Base-by-base conservation (phyloP, 192 early-diverging fungal species). In the Linnemannia hyalina region DNA sequence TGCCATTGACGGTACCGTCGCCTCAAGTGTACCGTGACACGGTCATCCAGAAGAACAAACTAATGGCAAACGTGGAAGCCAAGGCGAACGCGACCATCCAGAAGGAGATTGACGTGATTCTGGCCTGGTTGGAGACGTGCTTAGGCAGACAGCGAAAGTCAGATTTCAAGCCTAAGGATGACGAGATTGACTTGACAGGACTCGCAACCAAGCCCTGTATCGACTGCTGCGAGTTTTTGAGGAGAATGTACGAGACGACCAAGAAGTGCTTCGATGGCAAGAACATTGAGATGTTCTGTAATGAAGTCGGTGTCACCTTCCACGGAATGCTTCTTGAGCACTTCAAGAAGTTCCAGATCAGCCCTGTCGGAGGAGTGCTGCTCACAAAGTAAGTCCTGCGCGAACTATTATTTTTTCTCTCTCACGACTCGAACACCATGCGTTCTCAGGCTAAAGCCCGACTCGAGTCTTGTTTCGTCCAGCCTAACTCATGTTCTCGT, bases 141-240 rank as follows among this genome's bases (percentile, higher is more conserved):
- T 90, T 99, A 35, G 76, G 88, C 32, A 92, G 92, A 80, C 98
- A 99, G 85, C 97, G 96, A 81, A 95, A 95, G 71, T 89, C 90
- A n/a, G 98, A 99, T 79, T 99, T 96, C 81, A 93, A 93, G 52
- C 96, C 97, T 26, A 96, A 95, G 78, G 98, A 99, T 76, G 98
- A 97, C 60, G 93, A 95, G 77, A 91, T 93, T 38, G 90, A 93
- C 29, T 90, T 94, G 74, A 89, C 95, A 78, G 93, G 93, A 70
- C 79, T 93, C 76, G 94, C 93, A 54, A 96, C 95, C 36, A 89
- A 97, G 92, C 94, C 97, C 23, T 98, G 98, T 88, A 91, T 89
- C 16, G 92, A 94, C 82, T 93, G 93, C 76, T 92, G 94, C 16
- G 97, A 97, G 40, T 98, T 95, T 84, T 78, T 99, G 70, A 89